Base-by-base conservation (phyloP, 129 eudicot species). In the Ambrosia trifida region DNA sequence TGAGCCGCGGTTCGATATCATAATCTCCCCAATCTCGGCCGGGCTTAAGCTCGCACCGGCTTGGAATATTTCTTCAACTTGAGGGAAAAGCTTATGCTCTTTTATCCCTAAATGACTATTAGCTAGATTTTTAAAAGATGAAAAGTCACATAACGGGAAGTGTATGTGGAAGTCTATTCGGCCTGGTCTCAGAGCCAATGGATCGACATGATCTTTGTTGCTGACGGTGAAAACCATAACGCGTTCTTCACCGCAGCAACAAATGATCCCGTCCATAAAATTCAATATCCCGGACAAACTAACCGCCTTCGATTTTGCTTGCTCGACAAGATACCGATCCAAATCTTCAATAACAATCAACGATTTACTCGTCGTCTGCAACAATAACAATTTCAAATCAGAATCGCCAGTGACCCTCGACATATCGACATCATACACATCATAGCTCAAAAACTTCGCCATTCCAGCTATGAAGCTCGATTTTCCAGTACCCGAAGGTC, bases 381-480 rank as follows among this genome's bases (percentile, higher is more conserved):
- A 75, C 56, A 93, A 30, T 0, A 93, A 80, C 72, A 80, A 69
- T 72, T 86, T 89, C 57, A 93, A 75, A 85, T 93, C 96, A 9
- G 98, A 85, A 51, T 87, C 95, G 66, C 76, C 71, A 2, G 69
- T 7, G 9, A 83, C 66, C 14, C 85, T 87, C 1, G 87, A 76
- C 53, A 93, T 59, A 75, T 93, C 94, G 16, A 93, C 72, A 45
- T 87, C 91, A 79, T 89, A 93, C 0, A 93, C 53, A 50, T 89
- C 90, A 82, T 93, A 93, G 32, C 79, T 45, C 0, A 93, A 44
- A 24, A 83, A 81, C 72, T 89, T 93, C 2, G 96, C 90, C 95
- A 93, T 93, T 5, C 95, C 96, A 20, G 98, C 96, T 4, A 87
- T 59, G 71, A 93, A 93, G 41, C 89, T 93, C 4, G 98, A 89